Conservation (phyloP, 139 green algal species). For the Chlamydomonas sp. region DNA sequence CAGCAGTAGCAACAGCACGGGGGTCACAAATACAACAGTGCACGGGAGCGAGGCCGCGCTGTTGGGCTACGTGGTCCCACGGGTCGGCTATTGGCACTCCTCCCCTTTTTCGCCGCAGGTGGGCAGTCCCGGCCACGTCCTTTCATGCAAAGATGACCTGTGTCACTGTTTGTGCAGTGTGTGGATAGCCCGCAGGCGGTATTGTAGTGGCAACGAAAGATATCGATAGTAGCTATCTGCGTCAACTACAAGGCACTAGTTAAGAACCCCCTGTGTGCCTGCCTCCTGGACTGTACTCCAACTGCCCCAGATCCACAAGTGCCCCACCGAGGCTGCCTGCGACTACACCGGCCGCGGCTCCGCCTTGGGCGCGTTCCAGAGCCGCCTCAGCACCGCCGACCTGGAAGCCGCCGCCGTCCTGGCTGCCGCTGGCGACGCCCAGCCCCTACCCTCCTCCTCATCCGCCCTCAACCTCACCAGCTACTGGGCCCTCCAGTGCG, state of each 20-base stretch:
- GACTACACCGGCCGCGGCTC: not conserved
- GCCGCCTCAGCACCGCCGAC: no score
- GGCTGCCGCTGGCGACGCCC: not conserved
- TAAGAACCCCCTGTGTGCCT: not conserved
- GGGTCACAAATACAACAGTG: not conserved
- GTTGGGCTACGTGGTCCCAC: not conserved
- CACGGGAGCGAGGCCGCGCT: not conserved
- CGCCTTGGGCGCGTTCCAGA: not conserved
- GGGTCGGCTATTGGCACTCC: conserved; percentile 29
- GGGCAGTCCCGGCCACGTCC: not conserved
- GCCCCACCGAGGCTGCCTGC: not conserved
- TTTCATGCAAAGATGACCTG: not conserved
- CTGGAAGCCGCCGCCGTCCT: not conserved
- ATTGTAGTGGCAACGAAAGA: not conserved
- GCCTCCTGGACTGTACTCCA: not conserved
- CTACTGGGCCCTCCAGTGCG: conserved; percentile 23
- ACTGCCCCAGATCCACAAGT: conserved; percentile 5
- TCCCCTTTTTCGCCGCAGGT: conserved; percentile 24
- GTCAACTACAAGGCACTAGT: no score
- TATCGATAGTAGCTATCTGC: no score
- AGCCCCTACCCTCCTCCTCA: not conserved
- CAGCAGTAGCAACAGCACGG: not conserved
- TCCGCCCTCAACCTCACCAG: not conserved
- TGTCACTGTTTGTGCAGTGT: not conserved
- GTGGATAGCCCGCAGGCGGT: no score